A percentile compares a stretch with the other conserved stretches of the same genome.
These are phyloP conservation scores for Ascochyta koolunga DNA, from an alignment of 2,329 filamentous ascomycete species.

Conservation along the genomic window DNA sequence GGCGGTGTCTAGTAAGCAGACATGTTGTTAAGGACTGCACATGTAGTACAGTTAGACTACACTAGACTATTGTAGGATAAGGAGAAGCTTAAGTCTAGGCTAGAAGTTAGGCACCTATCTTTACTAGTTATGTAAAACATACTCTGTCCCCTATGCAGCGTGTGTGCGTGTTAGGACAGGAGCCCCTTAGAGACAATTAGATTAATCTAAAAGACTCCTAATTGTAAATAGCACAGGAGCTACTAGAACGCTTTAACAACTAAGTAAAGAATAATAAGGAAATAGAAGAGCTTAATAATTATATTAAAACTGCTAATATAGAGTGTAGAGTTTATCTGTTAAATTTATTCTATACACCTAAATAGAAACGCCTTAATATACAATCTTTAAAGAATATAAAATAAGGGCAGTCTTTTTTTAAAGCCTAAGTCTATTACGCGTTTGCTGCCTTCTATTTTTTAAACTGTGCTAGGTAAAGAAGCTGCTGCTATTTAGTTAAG, in stretches of 20 bases:
- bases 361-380: no score
- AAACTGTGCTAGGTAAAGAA: no score
- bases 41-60: slow-evolving; percentile 76
- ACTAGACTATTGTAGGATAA: slow-evolving; percentile 62
- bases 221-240: no score
- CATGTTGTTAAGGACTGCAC: slow-evolving; percentile 77
- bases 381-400: not conserved
- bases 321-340: not conserved
- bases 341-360: not conserved
- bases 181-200: no score
- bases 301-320: not conserved
- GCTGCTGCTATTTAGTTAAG: not conserved
- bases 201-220: no score
- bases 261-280: no score
- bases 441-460: not conserved
- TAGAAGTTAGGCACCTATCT: not conserved
- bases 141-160: no score
- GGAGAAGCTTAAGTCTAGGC: slow-evolving; percentile 36
- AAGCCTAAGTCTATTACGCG: not conserved
- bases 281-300: no score
- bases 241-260: no score
- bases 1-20: no score
- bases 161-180: no score
- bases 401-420: not conserved
- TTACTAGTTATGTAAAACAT: no score